Conservation (phyloP, 306 rosid genomes). For the Prunus salicina region DNA sequence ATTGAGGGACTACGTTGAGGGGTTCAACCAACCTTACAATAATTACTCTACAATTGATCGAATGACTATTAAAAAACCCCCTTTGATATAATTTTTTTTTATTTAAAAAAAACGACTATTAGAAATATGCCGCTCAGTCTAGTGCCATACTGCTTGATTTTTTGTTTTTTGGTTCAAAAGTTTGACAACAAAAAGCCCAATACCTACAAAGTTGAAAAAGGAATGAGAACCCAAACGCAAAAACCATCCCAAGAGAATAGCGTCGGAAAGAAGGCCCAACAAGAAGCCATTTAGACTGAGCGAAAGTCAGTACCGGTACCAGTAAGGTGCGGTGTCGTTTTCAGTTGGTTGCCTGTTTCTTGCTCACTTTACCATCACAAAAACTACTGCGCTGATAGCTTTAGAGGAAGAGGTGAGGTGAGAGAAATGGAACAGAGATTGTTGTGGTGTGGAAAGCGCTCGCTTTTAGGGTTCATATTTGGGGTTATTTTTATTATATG, state of each 20-base stretch:
- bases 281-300: neutral
- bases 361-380: neutral
- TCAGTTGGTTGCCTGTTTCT: neutral
- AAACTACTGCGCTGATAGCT: neutral
- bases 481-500: slow-evolving; percentile 10
- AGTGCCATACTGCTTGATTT: too few species aligned
- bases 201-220: too few species aligned
- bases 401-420: neutral
- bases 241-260: neutral
- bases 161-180: too few species aligned
- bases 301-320: neutral
- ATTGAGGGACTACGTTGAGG: too few species aligned
- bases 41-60: too few species aligned
- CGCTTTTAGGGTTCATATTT: slow-evolving; percentile 12
- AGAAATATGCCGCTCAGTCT: too few species aligned
- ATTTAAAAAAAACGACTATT: too few species aligned
- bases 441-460: neutral
- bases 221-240: neutral
- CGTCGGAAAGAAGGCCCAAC: neutral
- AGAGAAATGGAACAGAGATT: neutral
- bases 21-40: too few species aligned
- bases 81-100: too few species aligned
- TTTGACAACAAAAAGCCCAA: too few species aligned
- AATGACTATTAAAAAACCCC: too few species aligned
- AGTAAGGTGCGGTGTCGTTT: slow-evolving; percentile 1